Evolutionary conservation across 129 eudicot species (phyloP), one percentile per base, ranked within the genome.

Genomic region (Saposhnikovia divaricata): DNA sequence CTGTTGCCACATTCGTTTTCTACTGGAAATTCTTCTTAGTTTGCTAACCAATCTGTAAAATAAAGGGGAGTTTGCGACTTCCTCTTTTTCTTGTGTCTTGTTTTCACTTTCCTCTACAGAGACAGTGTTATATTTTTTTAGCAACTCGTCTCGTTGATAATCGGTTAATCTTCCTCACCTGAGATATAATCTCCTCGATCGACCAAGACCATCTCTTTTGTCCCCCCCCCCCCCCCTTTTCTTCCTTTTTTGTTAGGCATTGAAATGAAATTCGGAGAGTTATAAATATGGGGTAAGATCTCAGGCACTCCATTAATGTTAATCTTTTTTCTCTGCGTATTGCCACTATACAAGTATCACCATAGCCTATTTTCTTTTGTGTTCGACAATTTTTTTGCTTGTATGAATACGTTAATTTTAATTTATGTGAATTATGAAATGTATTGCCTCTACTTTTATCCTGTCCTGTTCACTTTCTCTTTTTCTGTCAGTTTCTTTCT

Each of bases 361-460:
- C 18, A 3, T 65, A 27, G 2, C 39, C 39, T 12, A 2, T 65
- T 65, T n/a, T 65, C 21, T 13, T 57, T 23, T 63, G 70, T 63
- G 34, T 27, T 63, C 11, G 34, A 9, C 16, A 3, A 25, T 9
- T n/a, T 19, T 63, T 11, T 27, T 63, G 37, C 70, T 63, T 63
- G 70, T 27, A 63, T 25, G 37, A 63, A 63, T 63, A 27, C 4
- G 2, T 19, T 55, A 2, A 12, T 11, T 11, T 65, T 39, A 65
- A 5, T 27, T 65, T 27, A 4, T 31, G 28, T 25, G 19, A 10
- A 27, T 3, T 57, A 4, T 65, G 38, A 63, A 63, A 27, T 27
- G 18, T 63, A 1, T 61, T 53, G 9, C 59, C 78, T 78, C 72
- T 82, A 47, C 44, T 76, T 72, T 76, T 70, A 71, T 27, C 59